Evolutionary conservation across 2,329 filamentous ascomycete species (phyloP).

Genomic region (Phialophora chinensis): DNA sequence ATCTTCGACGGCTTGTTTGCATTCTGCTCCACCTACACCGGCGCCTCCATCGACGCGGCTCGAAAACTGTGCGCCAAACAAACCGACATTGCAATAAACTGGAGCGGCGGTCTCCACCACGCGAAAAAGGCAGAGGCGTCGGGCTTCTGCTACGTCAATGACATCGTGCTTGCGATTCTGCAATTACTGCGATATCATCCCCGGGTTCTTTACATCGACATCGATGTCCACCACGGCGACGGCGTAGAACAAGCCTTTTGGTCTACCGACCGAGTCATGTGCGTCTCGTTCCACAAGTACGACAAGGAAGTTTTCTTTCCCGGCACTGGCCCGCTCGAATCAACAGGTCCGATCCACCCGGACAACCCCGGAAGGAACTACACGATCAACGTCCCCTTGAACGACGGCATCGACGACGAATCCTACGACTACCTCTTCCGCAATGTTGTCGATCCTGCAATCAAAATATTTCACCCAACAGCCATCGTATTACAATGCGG

Average conservation of each 20-base stretch:
- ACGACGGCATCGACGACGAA: constrained; percentile 88
- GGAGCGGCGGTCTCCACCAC: constrained; percentile 95
- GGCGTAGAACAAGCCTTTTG: constrained; percentile 91
- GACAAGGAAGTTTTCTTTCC: constrained; percentile 86
- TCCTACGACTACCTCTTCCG: constrained; percentile 88
- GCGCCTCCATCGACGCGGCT: constrained; percentile 87
- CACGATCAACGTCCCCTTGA: constrained; percentile 85
- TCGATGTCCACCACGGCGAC: constrained; percentile 90
- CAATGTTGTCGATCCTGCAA: constrained; percentile 75
- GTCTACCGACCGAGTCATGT: constrained; percentile 87
- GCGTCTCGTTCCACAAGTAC: constrained; percentile 95
- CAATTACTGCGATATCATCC: constrained; percentile 82
- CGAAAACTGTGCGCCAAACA: constrained; percentile 84
- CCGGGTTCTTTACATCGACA: constrained; percentile 92
- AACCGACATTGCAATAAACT: constrained; percentile 95
- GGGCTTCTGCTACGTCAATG: constrained; percentile 98
- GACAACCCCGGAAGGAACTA: constrained; percentile 88
- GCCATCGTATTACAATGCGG: constrained; percentile 96
- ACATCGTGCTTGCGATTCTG: constrained; percentile 92
- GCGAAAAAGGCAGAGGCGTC: constrained; percentile 93
- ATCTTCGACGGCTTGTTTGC: constrained; percentile 95
- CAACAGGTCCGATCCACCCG: constrained; percentile 81
- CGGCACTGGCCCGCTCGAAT: constrained; percentile 83
- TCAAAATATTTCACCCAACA: constrained; percentile 82
- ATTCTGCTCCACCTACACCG: constrained; percentile 92